Evolutionary conservation across 2,329 filamentous ascomycete species (phyloP), one percentile per base, ranked within the genome.

Genomic region (Penicillium sp.): DNA sequence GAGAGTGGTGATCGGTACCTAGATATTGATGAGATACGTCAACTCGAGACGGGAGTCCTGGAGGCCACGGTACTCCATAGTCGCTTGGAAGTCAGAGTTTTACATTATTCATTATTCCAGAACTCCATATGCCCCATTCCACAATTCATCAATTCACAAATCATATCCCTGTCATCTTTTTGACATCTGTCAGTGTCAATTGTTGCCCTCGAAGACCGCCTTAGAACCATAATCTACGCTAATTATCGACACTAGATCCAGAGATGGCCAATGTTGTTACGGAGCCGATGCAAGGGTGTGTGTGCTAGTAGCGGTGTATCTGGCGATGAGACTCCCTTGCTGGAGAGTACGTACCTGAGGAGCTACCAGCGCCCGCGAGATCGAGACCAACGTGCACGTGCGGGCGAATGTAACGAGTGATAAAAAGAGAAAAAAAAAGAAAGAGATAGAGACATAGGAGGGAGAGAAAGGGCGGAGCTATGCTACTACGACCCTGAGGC

Each of bases 111-210:
- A 21, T 21, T 21, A 21, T 21, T 21, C 18, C 18, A 21, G 18
- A 21, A 21, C 3, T 2, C 18, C 18, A 21, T 34, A 38, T 38
- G 18, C 16, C 34, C 5, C 34, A 38, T 38, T 38, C 34, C 34
- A 21, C 16, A 21, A 21, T 21, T 21, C 18, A 21, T 21, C 18
- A 21, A 21, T 21, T 21, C 18, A 21, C 2, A 21, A 21, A 21
- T 21, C 18, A 2, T 21, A 21, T 29, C 50, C 39, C 50, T 52
- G 50, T 52, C 50, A 44, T 39, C 21, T 41, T 41, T 41, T 29
- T 52, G 53, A 52, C 53, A 55, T 52, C 48, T 55, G 53, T 55
- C 53, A 55, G 45, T 46, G 49, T 47, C 28, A 33, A 23, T n/a
- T 28, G 5, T 24, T 31, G 21, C 29, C 31, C 24, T 33, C 6